Percentiles rank a stretch among this genome's conserved stretches.
phyloP scores from a whole-genome alignment of 2,329 filamentous ascomycete genomes.

The Raffaelea albimanens region DNA sequence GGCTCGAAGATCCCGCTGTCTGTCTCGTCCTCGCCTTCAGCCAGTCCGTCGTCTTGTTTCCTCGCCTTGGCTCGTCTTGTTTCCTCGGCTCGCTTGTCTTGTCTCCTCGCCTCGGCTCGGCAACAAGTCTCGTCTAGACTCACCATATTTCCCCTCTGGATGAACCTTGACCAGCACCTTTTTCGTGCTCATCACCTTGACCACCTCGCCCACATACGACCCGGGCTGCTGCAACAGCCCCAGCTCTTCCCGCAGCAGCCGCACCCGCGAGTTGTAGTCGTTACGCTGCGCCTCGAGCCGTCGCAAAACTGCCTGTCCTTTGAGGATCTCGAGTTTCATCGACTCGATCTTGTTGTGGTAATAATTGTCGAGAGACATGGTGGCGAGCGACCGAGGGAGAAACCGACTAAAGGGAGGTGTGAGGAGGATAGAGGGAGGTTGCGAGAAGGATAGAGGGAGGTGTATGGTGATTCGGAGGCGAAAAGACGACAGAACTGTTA shows the following conservation, averaged over 20 bases:
- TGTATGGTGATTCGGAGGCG: too few relatives aligned
- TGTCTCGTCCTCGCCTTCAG: too few relatives aligned
- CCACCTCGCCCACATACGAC: constrained; percentile 98
- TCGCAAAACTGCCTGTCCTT: constrained; percentile 90
- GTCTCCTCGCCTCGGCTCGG: too few relatives aligned
- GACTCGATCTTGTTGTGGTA: constrained; percentile 99
- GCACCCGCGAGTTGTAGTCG: constrained; percentile 97
- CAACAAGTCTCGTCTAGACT: neutral
- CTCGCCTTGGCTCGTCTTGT: too few relatives aligned
- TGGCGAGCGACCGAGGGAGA: constrained; percentile 26
- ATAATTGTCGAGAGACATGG: constrained; percentile 98
- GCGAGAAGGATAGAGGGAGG: too few relatives aligned
- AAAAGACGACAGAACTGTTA: too few relatives aligned
- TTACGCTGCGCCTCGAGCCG: constrained; percentile 96
- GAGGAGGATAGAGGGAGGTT: too few relatives aligned
- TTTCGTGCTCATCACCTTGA: constrained; percentile 99
- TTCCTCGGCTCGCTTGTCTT: too few relatives aligned
- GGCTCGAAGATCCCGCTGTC: too few relatives aligned
- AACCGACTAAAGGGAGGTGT: too few relatives aligned
- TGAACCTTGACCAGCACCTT: constrained; percentile 99
- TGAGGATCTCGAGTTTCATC: constrained; percentile 99
- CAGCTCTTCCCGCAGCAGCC: constrained; percentile 87
- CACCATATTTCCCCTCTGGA: constrained; percentile 99
- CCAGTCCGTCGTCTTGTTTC: too few relatives aligned
- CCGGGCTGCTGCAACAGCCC: constrained; percentile 93